Percentiles rank a stretch among this genome's conserved stretches.
These are phyloP conservation scores for Apostasia ramifera DNA, from an alignment of 106 monocot genomes.

Conservation along the genomic window DNA sequence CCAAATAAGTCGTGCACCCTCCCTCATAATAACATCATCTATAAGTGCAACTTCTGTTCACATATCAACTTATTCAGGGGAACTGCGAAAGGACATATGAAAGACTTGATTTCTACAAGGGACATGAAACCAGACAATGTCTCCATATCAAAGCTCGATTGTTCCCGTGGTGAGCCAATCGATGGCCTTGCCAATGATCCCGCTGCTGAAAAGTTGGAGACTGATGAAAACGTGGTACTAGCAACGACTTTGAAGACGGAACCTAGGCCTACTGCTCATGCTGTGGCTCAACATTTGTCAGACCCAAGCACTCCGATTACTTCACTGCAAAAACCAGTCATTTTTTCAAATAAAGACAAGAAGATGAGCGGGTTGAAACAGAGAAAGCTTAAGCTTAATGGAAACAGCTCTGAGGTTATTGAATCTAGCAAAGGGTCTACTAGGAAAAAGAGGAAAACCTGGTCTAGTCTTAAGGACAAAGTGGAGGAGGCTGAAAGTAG, in stretches of 20 bases:
- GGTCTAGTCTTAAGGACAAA: conserved; percentile 47
- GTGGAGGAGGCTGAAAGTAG: conserved; percentile 22
- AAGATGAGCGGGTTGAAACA: neutral
- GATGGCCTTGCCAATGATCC: neutral
- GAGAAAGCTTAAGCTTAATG: neutral
- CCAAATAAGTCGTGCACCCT: conserved; percentile 8
- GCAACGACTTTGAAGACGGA: neutral
- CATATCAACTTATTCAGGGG: conserved; percentile 38
- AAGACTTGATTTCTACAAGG: conserved; percentile 26
- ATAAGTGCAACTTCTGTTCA: conserved; percentile 45
- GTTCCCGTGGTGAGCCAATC: neutral
- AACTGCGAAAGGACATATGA: conserved; percentile 28
- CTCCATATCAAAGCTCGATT: neutral
- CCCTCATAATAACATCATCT: conserved; percentile 35
- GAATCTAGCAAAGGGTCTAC: conserved; percentile 19
- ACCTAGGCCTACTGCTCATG: neutral
- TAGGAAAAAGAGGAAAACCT: conserved; percentile 38
- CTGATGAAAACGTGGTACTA: neutral
- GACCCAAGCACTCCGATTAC: conserved; percentile 7
- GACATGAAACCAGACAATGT: neutral
- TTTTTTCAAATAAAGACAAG: conserved; percentile 12
- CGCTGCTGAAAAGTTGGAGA: neutral
- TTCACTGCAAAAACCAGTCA: neutral
- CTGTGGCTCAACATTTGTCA: neutral
- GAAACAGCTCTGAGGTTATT: neutral